Evolutionary conservation across 2,329 filamentous ascomycete genomes (phyloP).

Genomic region (Botryotinia convoluta): DNA sequence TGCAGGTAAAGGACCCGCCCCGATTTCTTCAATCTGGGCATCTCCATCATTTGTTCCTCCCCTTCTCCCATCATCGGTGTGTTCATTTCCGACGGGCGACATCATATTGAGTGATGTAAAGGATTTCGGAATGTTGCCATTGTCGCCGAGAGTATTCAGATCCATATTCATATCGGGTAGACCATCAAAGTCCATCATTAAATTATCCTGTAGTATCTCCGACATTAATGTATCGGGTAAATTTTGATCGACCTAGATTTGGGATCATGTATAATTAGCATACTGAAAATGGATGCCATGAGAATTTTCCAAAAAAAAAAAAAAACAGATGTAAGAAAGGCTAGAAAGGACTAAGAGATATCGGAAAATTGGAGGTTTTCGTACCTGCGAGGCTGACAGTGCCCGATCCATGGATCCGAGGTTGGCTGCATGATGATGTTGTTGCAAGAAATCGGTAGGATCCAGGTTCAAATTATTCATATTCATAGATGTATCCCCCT

Average conservation of each 20-base stretch:
- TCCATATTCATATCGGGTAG: conserved; percentile 47
- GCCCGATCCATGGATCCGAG: conserved; percentile 21
- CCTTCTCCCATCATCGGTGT: conserved; percentile 22
- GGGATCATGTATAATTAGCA: conserved; percentile 13
- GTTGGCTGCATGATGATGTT: conserved; percentile 28
- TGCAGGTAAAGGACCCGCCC: conserved; percentile 37
- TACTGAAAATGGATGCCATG: not conserved
- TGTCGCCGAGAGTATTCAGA: conserved; percentile 33
- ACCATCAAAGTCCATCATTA: conserved; percentile 42
- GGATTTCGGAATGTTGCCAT: conserved; percentile 27
- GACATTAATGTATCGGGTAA: conserved; percentile 36
- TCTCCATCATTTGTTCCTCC: conserved; percentile 23
- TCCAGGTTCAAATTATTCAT: conserved; percentile 32
- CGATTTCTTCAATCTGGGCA: conserved; percentile 31
- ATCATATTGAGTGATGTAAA: conserved; percentile 34
- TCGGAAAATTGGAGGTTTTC: not conserved
- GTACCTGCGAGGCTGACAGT: conserved; percentile 36
- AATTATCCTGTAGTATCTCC: conserved; percentile 46
- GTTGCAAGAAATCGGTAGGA: conserved; percentile 25
- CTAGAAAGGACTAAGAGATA: not conserved
- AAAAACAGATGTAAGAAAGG: not conserved
- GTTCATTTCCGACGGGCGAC: conserved; percentile 25
- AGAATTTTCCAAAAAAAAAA: not conserved
- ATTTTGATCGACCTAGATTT: conserved; percentile 24
- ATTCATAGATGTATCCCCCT: conserved; percentile 27